A percentile compares a stretch with the other conserved stretches of the same genome.
Conservation (phyloP, 2,329 filamentous ascomycete species). For the Microsporum audouinii region DNA sequence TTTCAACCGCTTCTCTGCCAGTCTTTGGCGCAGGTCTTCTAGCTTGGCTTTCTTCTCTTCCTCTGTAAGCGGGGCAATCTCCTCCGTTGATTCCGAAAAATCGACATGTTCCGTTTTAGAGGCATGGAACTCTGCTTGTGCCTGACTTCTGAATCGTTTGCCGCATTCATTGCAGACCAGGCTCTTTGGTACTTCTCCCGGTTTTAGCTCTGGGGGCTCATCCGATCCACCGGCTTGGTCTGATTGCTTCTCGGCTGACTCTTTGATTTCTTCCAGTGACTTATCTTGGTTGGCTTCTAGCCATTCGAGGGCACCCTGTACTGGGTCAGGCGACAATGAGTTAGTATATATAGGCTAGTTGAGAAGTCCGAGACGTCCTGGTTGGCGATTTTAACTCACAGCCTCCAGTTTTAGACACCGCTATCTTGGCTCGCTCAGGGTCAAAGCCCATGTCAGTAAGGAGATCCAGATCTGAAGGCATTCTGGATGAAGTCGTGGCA, state of each 20-base stretch:
- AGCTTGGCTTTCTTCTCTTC: conserved; percentile 80
- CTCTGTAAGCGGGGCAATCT: conserved; percentile 78
- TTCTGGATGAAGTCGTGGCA: conserved; percentile 18
- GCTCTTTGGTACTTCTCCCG: conserved; percentile 62
- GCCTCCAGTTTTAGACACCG: conserved; percentile 70
- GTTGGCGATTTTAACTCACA: conserved; percentile 44
- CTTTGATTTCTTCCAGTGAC: conserved; percentile 39
- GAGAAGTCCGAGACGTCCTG: neutral
- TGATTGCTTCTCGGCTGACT: conserved; percentile 22
- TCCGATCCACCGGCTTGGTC: conserved; percentile 40
- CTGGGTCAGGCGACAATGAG: conserved; percentile 33
- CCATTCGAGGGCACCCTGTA: conserved; percentile 88
- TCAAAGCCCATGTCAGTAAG: conserved; percentile 68
- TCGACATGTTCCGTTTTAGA: conserved; percentile 82
- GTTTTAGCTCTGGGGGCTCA: conserved; percentile 55
- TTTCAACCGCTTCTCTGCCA: conserved; percentile 13
- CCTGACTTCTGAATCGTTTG: conserved; percentile 74
- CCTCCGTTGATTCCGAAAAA: conserved; percentile 87
- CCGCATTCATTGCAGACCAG: conserved; percentile 91
- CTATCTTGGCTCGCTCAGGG: conserved; percentile 65
- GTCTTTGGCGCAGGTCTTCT: conserved; percentile 12
- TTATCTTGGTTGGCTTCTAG: conserved; percentile 85
- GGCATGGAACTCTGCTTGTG: conserved; percentile 80
- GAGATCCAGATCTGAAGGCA: conserved; percentile 46
- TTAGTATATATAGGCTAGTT: neutral